These are phyloP conservation scores for Aspergillus pseudotamarii DNA, from an alignment of 2,329 filamentous ascomycete genomes.

Conservation along the genomic window DNA sequence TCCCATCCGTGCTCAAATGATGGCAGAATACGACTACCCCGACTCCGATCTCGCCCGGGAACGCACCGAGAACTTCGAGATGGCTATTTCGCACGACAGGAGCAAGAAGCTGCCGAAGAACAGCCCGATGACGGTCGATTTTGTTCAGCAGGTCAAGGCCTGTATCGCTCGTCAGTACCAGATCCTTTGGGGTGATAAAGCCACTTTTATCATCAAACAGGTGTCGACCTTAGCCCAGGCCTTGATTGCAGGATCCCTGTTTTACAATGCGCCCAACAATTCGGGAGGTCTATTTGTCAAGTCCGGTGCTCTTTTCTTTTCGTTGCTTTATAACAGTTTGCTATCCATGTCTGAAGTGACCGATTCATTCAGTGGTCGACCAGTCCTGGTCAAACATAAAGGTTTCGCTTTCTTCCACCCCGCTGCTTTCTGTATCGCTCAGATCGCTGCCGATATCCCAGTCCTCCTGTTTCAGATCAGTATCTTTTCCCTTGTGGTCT, in stretches of 20 bases:
- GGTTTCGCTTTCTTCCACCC: slow-evolving; percentile 62
- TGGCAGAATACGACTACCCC: slow-evolving; percentile 61
- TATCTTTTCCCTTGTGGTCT: slow-evolving; percentile 60
- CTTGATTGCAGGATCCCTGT: slow-evolving; percentile 66
- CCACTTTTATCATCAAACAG: slow-evolving; percentile 66
- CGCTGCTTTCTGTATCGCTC: slow-evolving; percentile 45
- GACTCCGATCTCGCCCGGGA: slow-evolving; percentile 51
- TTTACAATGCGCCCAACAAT: slow-evolving; percentile 64
- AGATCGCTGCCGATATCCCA: slow-evolving; percentile 54
- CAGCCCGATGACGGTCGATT: slow-evolving; percentile 61
- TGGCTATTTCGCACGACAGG: slow-evolving; percentile 58
- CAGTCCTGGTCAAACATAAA: slow-evolving; percentile 62
- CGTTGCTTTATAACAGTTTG: slow-evolving; percentile 64
- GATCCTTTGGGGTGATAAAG: slow-evolving; percentile 66
- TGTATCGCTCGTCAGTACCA: slow-evolving; percentile 65
- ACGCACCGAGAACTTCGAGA: slow-evolving; percentile 57
- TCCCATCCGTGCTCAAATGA: slow-evolving; percentile 54
- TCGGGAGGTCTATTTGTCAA: slow-evolving; percentile 66
- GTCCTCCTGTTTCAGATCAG: slow-evolving; percentile 63
- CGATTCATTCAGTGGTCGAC: slow-evolving; percentile 62
- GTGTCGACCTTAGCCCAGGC: slow-evolving; percentile 60
- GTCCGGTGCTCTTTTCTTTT: slow-evolving; percentile 65
- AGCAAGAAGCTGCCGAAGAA: slow-evolving; percentile 55
- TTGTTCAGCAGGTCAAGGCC: slow-evolving; percentile 58
- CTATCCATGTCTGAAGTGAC: slow-evolving; percentile 69